Percentiles rank a stretch among this genome's conserved stretches.
Evolutionary conservation across 805 yeast species (phyloP).

Genomic region (Candida tallmaniae): DNA sequence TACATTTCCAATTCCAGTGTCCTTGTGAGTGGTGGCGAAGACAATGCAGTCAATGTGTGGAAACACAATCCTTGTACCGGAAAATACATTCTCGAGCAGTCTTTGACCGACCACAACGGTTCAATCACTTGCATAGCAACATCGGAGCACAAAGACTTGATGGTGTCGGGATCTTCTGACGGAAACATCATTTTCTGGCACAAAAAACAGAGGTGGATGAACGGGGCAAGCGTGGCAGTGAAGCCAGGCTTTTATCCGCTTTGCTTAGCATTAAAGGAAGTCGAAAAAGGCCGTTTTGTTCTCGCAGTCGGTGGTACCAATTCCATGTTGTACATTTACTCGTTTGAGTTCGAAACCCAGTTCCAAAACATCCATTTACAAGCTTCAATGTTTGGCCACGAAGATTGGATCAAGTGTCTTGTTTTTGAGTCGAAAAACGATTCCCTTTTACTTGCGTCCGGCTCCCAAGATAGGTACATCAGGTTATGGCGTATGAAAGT

Average conservation of each 20-base stretch:
- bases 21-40: slow-evolving; percentile 66
- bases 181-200: slow-evolving; percentile 57
- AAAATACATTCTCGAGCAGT: slow-evolving; percentile 28
- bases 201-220: slow-evolving; percentile 14
- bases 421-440: slow-evolving; percentile 49
- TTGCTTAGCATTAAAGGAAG: slow-evolving; percentile 28
- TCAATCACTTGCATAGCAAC: slow-evolving; percentile 56
- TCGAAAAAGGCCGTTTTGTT: slow-evolving; percentile 33
- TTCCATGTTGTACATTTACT: slow-evolving; percentile 48
- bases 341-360: slow-evolving; percentile 28
- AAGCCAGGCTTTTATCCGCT: slow-evolving; percentile 44
- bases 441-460: slow-evolving; percentile 72
- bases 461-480: slow-evolving; percentile 89
- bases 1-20: slow-evolving; percentile 39
- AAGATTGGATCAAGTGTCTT: slow-evolving; percentile 88
- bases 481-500: slow-evolving; percentile 77
- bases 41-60: slow-evolving; percentile 62
- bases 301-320: slow-evolving; percentile 75
- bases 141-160: slow-evolving; percentile 26
- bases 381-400: slow-evolving; percentile 80
- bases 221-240: slow-evolving; percentile 28
- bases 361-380: slow-evolving; percentile 19
- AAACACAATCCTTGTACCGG: slow-evolving; percentile 16
- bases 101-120: slow-evolving; percentile 37
- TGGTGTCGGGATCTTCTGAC: slow-evolving; percentile 61